Base-by-base conservation (phyloP, 371 early-diverging fungal species). In the Mortierella sp. region DNA sequence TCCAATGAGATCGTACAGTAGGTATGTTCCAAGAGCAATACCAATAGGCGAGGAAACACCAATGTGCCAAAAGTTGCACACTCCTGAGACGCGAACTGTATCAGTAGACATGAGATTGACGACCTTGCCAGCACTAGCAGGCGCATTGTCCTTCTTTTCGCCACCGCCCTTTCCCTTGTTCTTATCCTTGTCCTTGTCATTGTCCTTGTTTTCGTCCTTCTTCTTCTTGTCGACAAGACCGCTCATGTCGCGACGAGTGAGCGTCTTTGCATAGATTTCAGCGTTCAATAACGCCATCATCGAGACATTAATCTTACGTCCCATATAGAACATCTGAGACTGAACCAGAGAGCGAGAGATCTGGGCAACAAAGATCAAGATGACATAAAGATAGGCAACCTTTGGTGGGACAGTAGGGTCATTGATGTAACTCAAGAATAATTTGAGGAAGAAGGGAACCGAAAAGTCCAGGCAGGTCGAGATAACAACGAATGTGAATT, bases 71-170 rank as follows among this genome's bases (percentile, higher is more conserved):
- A 89, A 89, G 58, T 87, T 86, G 57, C 84, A 67, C 28, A 89
- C 85, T 21, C 88, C 87, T 11, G 89, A 83, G 28, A 97, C 86
- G 52, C 94, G 88, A 48, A 87, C 85, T 6, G 92, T 76, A 72
- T 97, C 97, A 1, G 96, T 92, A n/a, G 96, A 92, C 83, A 97
- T 92, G 65, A 97, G 74, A 76, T 94, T 97, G 73, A 93, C 93
- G 64, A 97, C 88, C 32, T 89, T 90, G 28, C 97, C 97, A 5
- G 88, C 83, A 2, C 86, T 84, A n/a, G 88, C 83, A 7, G 81
- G 78, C 2, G 79, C 69, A 41, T 83, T 84, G 16, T 82, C 80
- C 52, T 83, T 76, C 32, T 64, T 43, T 8, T 72, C 68, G 16
- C 58, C 70, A 62, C 70, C 70, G 48, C 50, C 72, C 2, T 74